Conservation (phyloP, 176 grass and related monocot genomes). For the Oryza meyeriana region DNA sequence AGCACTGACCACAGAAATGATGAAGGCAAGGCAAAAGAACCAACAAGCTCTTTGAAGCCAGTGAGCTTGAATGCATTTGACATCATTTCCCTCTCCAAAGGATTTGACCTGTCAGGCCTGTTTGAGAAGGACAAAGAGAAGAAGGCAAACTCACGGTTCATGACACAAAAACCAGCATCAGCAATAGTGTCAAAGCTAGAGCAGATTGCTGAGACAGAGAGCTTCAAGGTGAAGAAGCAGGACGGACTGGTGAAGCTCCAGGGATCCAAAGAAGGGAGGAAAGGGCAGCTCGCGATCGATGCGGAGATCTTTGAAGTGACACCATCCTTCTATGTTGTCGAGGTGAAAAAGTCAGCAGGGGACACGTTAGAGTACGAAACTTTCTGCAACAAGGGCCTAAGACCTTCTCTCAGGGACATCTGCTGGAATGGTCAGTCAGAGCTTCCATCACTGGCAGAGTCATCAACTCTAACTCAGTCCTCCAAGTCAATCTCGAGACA, state of each 20-base stretch:
- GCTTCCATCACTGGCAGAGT: slow-evolving; percentile 35
- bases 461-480: slow-evolving; percentile 31
- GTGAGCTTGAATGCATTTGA: slow-evolving; percentile 80
- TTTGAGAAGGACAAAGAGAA: slow-evolving; percentile 64
- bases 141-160: slow-evolving; percentile 55
- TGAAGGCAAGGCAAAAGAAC: slow-evolving; percentile 13
- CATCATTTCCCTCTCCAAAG: slow-evolving; percentile 78
- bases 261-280: slow-evolving; percentile 74
- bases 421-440: slow-evolving; percentile 60
- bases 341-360: slow-evolving; percentile 89
- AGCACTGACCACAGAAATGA: slow-evolving; percentile 17
- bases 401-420: slow-evolving; percentile 77
- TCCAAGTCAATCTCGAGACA: slow-evolving; percentile 31
- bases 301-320: slow-evolving; percentile 87
- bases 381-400: slow-evolving; percentile 77
- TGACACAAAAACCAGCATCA: slow-evolving; percentile 68
- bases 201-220: slow-evolving; percentile 71
- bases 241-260: slow-evolving; percentile 72
- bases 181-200: slow-evolving; percentile 86
- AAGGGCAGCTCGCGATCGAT: slow-evolving; percentile 74
- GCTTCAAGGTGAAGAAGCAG: slow-evolving; percentile 79
- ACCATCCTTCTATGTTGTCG: slow-evolving; percentile 63
- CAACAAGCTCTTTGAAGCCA: slow-evolving; percentile 58
- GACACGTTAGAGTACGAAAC: slow-evolving; percentile 87
- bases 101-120: slow-evolving; percentile 82